Conservation (phyloP, 768 basidiomycete species). For the Suillus decipiens region DNA sequence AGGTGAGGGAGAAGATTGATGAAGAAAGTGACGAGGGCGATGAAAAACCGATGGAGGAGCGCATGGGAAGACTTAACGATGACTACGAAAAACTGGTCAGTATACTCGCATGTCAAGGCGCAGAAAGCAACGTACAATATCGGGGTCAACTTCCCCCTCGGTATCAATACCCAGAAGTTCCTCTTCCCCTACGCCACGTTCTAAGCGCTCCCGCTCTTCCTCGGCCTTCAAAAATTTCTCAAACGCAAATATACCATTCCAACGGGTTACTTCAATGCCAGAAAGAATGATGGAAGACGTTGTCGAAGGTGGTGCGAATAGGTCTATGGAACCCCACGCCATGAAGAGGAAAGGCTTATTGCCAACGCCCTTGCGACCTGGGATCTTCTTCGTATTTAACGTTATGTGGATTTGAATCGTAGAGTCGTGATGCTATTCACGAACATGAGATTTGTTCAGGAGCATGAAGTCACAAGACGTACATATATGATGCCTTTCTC, state of each 20-base stretch:
- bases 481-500: slow-evolving; percentile 63
- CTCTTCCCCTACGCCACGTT: slow-evolving; percentile 20
- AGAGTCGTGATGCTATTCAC: slow-evolving; percentile 51
- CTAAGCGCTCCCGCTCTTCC: slow-evolving; percentile 28
- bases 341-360: slow-evolving; percentile 64
- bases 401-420: slow-evolving; percentile 63
- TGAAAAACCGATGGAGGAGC: neutral
- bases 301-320: slow-evolving; percentile 26
- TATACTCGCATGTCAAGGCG: neutral
- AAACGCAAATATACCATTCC: slow-evolving; percentile 31
- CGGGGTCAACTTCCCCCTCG: slow-evolving; percentile 29
- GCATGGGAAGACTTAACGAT: slow-evolving; percentile 26
- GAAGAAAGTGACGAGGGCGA: neutral
- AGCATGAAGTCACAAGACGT: slow-evolving; percentile 27
- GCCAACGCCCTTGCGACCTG: slow-evolving; percentile 54
- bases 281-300: slow-evolving; percentile 16
- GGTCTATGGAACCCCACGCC: slow-evolving; percentile 44
- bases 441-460: slow-evolving; percentile 2
- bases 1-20: slow-evolving; percentile 14
- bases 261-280: slow-evolving; percentile 27
- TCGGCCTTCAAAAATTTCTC: slow-evolving; percentile 29
- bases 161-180: slow-evolving; percentile 23
- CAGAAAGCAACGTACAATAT: slow-evolving; percentile 23
- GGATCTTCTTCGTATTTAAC: slow-evolving; percentile 52
- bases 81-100: slow-evolving; percentile 19